Base-by-base conservation (phyloP, 2,329 filamentous ascomycete species). In the Phialophora tarda region DNA sequence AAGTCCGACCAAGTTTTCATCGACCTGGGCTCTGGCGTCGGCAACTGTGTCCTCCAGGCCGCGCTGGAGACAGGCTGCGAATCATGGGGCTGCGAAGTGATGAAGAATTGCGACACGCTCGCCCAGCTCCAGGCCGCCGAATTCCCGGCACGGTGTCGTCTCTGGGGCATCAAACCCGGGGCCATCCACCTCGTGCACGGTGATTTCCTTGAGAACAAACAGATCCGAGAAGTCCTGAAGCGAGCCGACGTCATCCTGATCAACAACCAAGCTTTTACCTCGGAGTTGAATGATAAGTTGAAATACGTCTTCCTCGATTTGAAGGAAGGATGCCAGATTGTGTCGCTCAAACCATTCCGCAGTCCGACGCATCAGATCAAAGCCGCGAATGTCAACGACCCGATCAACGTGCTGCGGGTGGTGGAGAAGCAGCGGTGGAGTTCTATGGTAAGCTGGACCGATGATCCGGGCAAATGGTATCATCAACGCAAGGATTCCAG, bases 241-340 rank as follows among this genome's bases (percentile, higher is more conserved):
- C 87, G 89, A 62, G 94, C 95, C 1, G 95, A 99, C 76, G 93
- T 98, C n/a, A 87, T 99, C 21, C 85, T 99, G 28, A 94, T 98
- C 73, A 99, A 99, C 82, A 99, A 99, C 80, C 93, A 98, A 79
- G 95, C 93, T 2, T 99, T 99, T 79, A 93, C 90, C 5, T 89
- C 93, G 14, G 85, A 89, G 72, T 86, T 97, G 63, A 99, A 98
- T 79, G 90, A 92, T 75, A 87, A 88, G 68, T 83, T 99, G 54
- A 87, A 94, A 71, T 88, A 92, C 73, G 92, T 96, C 82, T 98
- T 99, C 75, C 82, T 99, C 67, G 95, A 99, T 75, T 82, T 98
- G 69, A 98, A 97, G 79, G 85, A 91, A 62, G 94, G 94, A 2
- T 93, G 91, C 78, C 90, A 91, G 77, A 91, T 99, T 64, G 90